Conservation (phyloP, 805 yeast species). For the Spathaspora girioi region DNA sequence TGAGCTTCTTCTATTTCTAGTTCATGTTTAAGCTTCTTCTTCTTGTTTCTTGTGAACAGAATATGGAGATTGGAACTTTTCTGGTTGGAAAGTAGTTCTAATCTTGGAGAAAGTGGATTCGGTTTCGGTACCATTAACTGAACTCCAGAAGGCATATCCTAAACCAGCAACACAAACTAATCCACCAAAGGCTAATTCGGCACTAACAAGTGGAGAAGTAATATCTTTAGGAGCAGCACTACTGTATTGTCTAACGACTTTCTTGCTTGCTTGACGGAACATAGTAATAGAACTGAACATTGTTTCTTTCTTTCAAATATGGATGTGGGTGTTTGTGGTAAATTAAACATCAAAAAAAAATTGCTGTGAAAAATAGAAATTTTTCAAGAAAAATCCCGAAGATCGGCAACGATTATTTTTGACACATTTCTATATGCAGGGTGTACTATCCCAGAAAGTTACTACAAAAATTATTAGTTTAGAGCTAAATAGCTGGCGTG, state of each 20-base stretch:
- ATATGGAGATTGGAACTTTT: not conserved
- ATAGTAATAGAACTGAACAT: not conserved
- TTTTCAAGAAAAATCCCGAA: too few relatives aligned
- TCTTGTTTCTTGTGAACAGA: not conserved
- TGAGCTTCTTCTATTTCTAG: not conserved
- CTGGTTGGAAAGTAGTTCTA: not conserved
- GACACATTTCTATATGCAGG: too few relatives aligned
- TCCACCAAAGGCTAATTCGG: not conserved
- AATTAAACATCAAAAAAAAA: too few relatives aligned
- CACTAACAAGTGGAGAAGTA: not conserved
- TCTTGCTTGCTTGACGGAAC: not conserved
- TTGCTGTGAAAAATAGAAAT: too few relatives aligned
- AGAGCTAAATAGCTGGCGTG: too few relatives aligned
- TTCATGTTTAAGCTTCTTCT: not conserved
- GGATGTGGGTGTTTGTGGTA: too few relatives aligned
- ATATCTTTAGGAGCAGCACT: not conserved
- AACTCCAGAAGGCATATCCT: not conserved
- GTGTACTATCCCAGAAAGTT: too few relatives aligned
- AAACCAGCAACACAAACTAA: not conserved
- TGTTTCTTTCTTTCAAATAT: too few relatives aligned
- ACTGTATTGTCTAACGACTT: not conserved
- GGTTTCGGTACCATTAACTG: not conserved
- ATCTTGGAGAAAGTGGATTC: not conserved
- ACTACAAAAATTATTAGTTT: too few relatives aligned
- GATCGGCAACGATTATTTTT: too few relatives aligned